Conservation (phyloP, 2,329 filamentous ascomycete genomes). For the Aspergillus brunneoviolaceus region DNA sequence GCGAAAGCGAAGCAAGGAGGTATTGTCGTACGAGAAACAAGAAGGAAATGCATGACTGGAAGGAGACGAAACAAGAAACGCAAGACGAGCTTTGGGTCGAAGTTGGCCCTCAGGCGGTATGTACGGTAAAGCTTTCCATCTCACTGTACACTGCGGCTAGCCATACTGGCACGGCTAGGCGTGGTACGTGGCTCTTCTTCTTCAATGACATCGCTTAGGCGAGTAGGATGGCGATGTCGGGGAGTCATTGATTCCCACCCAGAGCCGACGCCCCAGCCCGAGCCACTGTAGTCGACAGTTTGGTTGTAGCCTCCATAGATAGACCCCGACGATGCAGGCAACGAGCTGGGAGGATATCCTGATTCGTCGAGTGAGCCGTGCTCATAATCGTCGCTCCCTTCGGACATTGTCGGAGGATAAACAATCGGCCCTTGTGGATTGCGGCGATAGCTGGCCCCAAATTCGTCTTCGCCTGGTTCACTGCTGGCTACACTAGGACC, state of each 20-base stretch:
- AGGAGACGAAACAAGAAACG: conserved; percentile 2
- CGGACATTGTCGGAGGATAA: conserved; percentile 50
- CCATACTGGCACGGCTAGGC: conserved; percentile 58
- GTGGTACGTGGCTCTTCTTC: conserved; percentile 75
- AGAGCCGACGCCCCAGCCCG: conserved; percentile 63
- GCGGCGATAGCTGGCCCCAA: conserved; percentile 62
- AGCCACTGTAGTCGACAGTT: conserved; percentile 63
- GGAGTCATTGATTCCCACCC: conserved; percentile 75
- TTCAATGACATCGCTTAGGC: conserved; percentile 83
- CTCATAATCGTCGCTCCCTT: conserved; percentile 57
- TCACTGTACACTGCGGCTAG: conserved; percentile 42
- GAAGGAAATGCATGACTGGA: conserved; percentile 1
- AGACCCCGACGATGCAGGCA: conserved; percentile 27
- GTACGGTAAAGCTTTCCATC: conserved; percentile 13
- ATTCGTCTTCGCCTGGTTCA: conserved; percentile 69
- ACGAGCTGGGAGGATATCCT: conserved; percentile 26
- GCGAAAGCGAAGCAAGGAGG: conserved; percentile 4
- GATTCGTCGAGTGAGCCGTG: conserved; percentile 47
- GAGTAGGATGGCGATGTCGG: conserved; percentile 79
- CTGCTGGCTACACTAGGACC: conserved; percentile 53
- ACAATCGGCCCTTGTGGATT: conserved; percentile 63
- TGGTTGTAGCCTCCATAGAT: conserved; percentile 33
- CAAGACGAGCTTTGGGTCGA: conserved; percentile 7
- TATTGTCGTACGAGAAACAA: conserved; percentile 6
- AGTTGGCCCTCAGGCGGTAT: conserved; percentile 9